These are phyloP conservation scores for Trebouxia sp. DNA, from an alignment of 139 green algal species.

Conservation along the genomic window DNA sequence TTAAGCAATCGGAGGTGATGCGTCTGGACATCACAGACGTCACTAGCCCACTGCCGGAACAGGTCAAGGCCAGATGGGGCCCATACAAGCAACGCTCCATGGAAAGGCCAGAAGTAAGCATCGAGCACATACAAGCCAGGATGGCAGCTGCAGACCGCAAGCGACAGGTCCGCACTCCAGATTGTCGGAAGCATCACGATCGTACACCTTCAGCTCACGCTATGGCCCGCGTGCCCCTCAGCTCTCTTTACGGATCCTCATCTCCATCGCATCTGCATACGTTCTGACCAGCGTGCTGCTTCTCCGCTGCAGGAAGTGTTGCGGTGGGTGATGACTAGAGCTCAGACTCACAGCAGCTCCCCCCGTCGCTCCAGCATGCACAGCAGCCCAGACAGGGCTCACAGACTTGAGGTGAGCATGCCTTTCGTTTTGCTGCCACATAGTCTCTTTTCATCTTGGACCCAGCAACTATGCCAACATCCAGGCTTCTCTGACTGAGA, in stretches of 20 bases:
- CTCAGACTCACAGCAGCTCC: background rate
- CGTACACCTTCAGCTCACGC: background rate
- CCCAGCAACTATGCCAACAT: too few species aligned
- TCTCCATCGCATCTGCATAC: background rate
- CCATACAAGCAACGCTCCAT: background rate
- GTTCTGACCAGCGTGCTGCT: too few species aligned
- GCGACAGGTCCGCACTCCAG: background rate
- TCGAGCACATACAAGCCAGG: background rate
- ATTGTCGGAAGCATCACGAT: background rate
- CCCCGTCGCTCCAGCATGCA: background rate
- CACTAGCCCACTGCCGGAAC: slow-evolving; percentile 13
- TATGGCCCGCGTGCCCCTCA: too few species aligned
- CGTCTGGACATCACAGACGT: slow-evolving; percentile 18
- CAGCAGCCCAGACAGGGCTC: background rate
- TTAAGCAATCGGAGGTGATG: slow-evolving; percentile 8
- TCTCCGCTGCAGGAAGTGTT: background rate
- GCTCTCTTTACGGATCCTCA: too few species aligned
- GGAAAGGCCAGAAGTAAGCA: background rate
- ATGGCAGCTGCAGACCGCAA: slow-evolving; percentile 17
- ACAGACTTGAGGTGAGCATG: slow-evolving; percentile 5
- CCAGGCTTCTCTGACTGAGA: too few species aligned
- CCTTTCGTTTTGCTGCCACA: background rate
- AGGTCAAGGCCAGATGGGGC: slow-evolving; percentile 22
- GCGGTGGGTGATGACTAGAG: slow-evolving; percentile 16
- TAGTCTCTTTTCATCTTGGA: too few species aligned